phyloP scores from a whole-genome alignment of 768 basidiomycete genomes.

The Dacryopinax spathularia region DNA sequence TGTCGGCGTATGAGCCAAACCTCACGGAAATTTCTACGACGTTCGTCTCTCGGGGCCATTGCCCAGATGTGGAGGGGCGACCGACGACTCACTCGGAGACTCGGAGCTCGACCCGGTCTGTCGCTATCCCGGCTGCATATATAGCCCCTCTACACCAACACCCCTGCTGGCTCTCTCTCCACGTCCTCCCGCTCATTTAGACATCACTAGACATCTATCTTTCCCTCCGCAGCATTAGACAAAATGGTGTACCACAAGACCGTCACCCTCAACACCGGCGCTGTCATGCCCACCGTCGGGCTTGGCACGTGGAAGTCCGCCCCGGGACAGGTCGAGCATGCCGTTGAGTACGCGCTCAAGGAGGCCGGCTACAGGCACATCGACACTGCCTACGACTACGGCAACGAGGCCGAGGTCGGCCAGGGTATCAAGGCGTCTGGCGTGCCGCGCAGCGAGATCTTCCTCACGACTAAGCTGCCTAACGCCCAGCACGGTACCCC shows the following conservation, averaged over 20 bases:
- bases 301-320: slow-evolving; percentile 62
- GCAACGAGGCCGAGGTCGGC: slow-evolving; percentile 61
- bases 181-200: background rate
- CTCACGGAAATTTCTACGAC: background rate
- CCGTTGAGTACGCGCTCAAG: slow-evolving; percentile 60
- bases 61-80: background rate
- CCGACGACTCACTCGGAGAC: too few relatives aligned
- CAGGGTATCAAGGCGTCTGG: slow-evolving; percentile 64
- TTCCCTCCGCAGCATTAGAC: background rate
- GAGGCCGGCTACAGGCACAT: slow-evolving; percentile 54
- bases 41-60: background rate
- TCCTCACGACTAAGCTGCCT: slow-evolving; percentile 52
- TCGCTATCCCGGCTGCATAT: background rate
- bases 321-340: slow-evolving; percentile 55
- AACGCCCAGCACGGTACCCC: slow-evolving; percentile 48
- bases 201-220: background rate
- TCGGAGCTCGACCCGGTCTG: background rate
- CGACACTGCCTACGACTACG: slow-evolving; percentile 55
- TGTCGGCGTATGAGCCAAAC: background rate
- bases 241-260: slow-evolving; percentile 2
- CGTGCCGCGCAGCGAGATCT: slow-evolving; percentile 55
- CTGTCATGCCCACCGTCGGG: slow-evolving; percentile 1
- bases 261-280: background rate
- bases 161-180: background rate
- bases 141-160: background rate